phyloP scores from a whole-genome alignment of 169 alveolate species.

The Eimeria praecox region DNA sequence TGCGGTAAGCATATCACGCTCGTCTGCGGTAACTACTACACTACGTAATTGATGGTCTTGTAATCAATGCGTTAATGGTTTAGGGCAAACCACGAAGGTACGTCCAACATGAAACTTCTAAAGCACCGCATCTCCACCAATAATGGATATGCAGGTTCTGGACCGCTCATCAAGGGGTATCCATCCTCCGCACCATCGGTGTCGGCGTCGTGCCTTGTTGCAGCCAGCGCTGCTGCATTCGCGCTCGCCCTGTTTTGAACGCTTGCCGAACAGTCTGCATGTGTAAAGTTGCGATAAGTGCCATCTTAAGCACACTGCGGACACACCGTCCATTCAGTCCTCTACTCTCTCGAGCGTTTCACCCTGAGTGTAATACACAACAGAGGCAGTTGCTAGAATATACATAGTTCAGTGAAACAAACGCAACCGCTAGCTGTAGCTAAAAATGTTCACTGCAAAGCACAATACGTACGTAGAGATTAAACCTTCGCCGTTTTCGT shows the following conservation, averaged over 20 bases:
- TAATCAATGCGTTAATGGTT: constrained; percentile 39
- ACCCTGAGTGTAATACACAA: constrained; percentile 33
- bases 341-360: constrained; percentile 73
- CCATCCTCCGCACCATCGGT: constrained; percentile 65
- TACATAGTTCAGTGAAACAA: background rate
- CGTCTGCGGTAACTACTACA: background rate
- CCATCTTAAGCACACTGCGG: constrained; percentile 64
- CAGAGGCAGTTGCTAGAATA: background rate
- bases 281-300: constrained; percentile 64
- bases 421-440: background rate
- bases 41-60: background rate
- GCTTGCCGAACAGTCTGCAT: constrained; percentile 50
- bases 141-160: constrained; percentile 46
- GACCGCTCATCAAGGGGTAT: constrained; percentile 73
- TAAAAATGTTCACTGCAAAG: background rate
- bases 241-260: constrained; percentile 67
- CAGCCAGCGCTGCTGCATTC: constrained; percentile 79
- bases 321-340: constrained; percentile 41
- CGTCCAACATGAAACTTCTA: background rate
- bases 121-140: background rate
- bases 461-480: constrained; percentile 67
- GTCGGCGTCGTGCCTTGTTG: constrained; percentile 73
- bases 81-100: constrained; percentile 83
- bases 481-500: constrained; percentile 62
- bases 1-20: constrained; percentile 70